Base-by-base conservation (phyloP, 257 asterid species). In the Solanum bulbocastanum region DNA sequence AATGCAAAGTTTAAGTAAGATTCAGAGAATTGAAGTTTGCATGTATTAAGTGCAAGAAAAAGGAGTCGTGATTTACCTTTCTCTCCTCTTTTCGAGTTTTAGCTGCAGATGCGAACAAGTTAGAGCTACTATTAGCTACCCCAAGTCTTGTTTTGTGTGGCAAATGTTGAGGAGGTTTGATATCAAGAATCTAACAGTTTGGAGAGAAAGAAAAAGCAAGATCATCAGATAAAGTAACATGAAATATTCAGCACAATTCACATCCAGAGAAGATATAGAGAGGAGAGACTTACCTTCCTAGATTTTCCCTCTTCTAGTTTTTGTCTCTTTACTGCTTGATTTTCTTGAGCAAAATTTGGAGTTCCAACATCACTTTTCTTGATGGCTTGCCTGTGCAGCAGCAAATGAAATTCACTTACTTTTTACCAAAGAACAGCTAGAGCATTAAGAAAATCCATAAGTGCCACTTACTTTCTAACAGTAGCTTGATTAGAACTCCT, bases 321-420 rank as follows among this genome's bases (percentile, higher is more conserved):
- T 90, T 97, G 99, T 94, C 93, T 93, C 94, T 97, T 97, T 60
- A 96, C 93, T 58, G 99, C 98, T 90, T 87, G 99, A 90, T 94
- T 96, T 82, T 95, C 98, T 62, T 95, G 99, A 20, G 93, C 93
- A 36, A 94, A 84, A 85, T 83, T 93, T 79, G 95, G 95, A 89
- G 98, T 90, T 90, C 94, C 98, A 56, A 62, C 91, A 52, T 89
- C 52, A 68, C 65, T 92, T 90, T 92, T 95, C 66, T 46, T 91
- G 89, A 89, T 93, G 30, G 88, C 69, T 20, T 92, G 93, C 91
- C 99, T 96, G 92, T 58, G 46, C 49, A 88, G 27, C 35, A 58
- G 40, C 86, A 85, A 52, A 22, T 39, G 83, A 76, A 5, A 83
- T 37, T 6, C 58, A 73, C 86, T 86, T 90, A 88, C 60, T 87